These are phyloP conservation scores for Phytophthora rubi DNA, from an alignment of 352 stramenopile genomes.

Conservation along the genomic window DNA sequence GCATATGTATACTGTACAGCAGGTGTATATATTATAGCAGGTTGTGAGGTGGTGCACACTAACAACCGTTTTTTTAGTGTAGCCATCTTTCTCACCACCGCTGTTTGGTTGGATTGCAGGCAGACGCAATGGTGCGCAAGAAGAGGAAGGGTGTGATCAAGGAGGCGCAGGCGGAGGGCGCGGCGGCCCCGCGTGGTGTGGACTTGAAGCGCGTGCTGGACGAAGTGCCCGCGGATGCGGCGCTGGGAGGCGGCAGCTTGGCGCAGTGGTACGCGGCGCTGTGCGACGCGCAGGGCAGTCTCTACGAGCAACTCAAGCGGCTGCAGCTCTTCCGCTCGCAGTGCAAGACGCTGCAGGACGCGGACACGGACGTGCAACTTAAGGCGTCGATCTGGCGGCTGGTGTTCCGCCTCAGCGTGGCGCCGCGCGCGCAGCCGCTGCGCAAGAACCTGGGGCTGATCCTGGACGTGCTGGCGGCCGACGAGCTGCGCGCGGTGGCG, in stretches of 20 bases:
- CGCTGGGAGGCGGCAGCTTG: slow-evolving; percentile 41
- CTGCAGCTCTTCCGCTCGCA: slow-evolving; percentile 79
- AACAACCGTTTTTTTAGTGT: not conserved
- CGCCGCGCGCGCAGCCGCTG: slow-evolving; percentile 39
- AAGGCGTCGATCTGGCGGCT: slow-evolving; percentile 54
- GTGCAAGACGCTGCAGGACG: slow-evolving; percentile 42
- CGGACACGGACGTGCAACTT: slow-evolving; percentile 30
- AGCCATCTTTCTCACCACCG: slow-evolving; percentile 9
- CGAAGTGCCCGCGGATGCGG: slow-evolving; percentile 40
- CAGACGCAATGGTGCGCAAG: slow-evolving; percentile 70
- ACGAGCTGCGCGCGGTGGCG: slow-evolving; percentile 32
- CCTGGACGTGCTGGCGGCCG: slow-evolving; percentile 50
- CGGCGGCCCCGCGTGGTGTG: slow-evolving; percentile 38
- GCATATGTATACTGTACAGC: no score
- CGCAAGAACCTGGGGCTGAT: slow-evolving; percentile 78
- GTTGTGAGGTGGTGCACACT: no score
- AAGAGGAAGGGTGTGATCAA: slow-evolving; percentile 82
- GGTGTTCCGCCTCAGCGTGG: slow-evolving; percentile 67
- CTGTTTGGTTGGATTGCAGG: no score
- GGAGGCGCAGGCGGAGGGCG: slow-evolving; percentile 41
- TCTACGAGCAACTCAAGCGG: slow-evolving; percentile 77
- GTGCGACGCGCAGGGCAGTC: slow-evolving; percentile 27
- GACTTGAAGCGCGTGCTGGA: slow-evolving; percentile 40
- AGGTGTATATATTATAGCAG: no score
- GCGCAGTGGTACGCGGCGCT: slow-evolving; percentile 56